Conservation (phyloP, 2,329 filamentous ascomycete species). For the Phialophora expanda region DNA sequence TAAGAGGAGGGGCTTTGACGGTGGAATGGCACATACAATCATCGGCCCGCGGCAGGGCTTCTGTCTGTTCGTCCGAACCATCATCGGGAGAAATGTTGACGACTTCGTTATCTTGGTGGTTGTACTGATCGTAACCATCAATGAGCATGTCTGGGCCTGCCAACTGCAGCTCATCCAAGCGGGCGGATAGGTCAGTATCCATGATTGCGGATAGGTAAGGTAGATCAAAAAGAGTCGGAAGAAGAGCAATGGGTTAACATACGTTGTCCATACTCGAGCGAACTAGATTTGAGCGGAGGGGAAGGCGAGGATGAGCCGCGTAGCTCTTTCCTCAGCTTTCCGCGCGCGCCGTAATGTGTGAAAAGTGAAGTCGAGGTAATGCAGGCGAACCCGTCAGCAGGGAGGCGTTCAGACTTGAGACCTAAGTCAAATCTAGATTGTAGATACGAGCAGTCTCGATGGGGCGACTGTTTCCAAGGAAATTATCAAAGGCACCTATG, state of each 20-base stretch:
- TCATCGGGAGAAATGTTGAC: conserved; percentile 67
- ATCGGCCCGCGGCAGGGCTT: conserved; percentile 61
- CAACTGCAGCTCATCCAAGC: conserved; percentile 50
- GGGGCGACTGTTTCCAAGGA: not conserved
- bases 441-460: conserved; percentile 5
- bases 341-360: conserved; percentile 23
- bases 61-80: conserved; percentile 61
- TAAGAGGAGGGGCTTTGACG: conserved; percentile 10
- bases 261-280: conserved; percentile 53
- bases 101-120: conserved; percentile 66
- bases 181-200: conserved; percentile 42
- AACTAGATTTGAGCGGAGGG: conserved; percentile 12
- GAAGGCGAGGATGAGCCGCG: conserved; percentile 13
- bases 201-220: conserved; percentile 20
- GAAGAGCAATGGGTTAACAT: conserved; percentile 38
- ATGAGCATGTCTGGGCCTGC: conserved; percentile 66
- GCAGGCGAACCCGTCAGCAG: conserved; percentile 15
- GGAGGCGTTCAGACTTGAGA: not conserved
- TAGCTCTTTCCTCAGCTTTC: conserved; percentile 31
- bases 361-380: conserved; percentile 15
- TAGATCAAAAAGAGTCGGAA: conserved; percentile 27
- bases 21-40: conserved; percentile 54
- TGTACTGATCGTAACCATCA: conserved; percentile 62
- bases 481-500: not conserved
- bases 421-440: conserved; percentile 6